phyloP scores from a whole-genome alignment of 305 asterid genomes.

The Caryopteris hybrid region DNA sequence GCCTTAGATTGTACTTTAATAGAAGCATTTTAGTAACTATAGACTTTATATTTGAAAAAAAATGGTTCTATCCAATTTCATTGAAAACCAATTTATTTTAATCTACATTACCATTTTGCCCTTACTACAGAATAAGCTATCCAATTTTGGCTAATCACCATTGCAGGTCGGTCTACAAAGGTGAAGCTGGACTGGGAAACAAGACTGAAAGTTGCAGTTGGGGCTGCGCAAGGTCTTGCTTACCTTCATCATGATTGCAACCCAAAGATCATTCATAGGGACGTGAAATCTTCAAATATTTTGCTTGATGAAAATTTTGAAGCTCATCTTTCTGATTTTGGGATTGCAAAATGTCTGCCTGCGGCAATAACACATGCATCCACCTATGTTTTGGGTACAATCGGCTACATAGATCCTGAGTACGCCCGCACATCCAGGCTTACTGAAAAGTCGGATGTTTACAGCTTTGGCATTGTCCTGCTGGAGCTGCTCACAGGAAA shows the following conservation, averaged over 20 bases:
- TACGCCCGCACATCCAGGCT: slow-evolving; percentile 91
- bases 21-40: too few relatives aligned
- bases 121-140: too few relatives aligned
- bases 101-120: too few relatives aligned
- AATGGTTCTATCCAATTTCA: too few relatives aligned
- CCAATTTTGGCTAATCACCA: neutral
- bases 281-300: slow-evolving; percentile 90
- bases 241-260: slow-evolving; percentile 97
- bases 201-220: slow-evolving; percentile 77
- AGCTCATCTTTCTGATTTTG: slow-evolving; percentile 95
- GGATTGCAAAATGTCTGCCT: slow-evolving; percentile 75
- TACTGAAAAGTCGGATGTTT: slow-evolving; percentile 93
- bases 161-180: slow-evolving; percentile 72
- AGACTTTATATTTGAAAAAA: too few relatives aligned
- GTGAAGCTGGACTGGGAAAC: slow-evolving; percentile 98
- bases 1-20: too few relatives aligned
- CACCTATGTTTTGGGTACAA: slow-evolving; percentile 89
- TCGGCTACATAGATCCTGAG: slow-evolving; percentile 97
- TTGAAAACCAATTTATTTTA: too few relatives aligned
- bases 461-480: slow-evolving; percentile 94
- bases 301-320: slow-evolving; percentile 77
- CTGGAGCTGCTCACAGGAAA: slow-evolving; percentile 91
- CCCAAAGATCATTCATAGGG: slow-evolving; percentile 89
- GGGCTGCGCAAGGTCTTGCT: slow-evolving; percentile 97
- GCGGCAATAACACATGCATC: slow-evolving; percentile 82